Percentiles rank a stretch among this genome's conserved stretches.
Conservation (phyloP, 2,329 filamentous ascomycete genomes). For the Cryphonectria radicalis region DNA sequence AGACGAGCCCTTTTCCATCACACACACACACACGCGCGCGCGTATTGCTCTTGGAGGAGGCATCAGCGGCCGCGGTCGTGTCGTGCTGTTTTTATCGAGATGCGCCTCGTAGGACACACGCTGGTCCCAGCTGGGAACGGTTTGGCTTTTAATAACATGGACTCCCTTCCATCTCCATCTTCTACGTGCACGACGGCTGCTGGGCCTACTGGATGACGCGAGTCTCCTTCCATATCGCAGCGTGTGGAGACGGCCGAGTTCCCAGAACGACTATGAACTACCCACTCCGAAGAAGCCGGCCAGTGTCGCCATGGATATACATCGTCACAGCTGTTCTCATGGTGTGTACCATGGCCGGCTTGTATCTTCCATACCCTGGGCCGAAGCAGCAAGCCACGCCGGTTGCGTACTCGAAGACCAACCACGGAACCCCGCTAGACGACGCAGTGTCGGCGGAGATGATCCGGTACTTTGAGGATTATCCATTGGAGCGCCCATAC, state of each 20-base stretch:
- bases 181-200: not conserved
- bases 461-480: slow-evolving; percentile 36
- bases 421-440: not conserved
- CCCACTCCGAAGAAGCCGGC: not conserved
- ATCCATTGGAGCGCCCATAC: slow-evolving; percentile 37
- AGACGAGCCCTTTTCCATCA: not conserved
- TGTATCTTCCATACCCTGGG: not conserved
- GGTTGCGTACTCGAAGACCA: not conserved
- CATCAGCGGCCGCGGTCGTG: not conserved
- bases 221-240: not conserved
- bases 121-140: not conserved
- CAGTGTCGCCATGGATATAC: not conserved
- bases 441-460: slow-evolving; percentile 11
- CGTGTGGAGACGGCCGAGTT: not conserved
- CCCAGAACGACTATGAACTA: not conserved
- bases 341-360: not conserved
- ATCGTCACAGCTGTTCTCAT: not conserved
- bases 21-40: not conserved
- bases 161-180: not conserved
- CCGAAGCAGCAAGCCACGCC: not conserved
- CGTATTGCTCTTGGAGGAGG: not conserved
- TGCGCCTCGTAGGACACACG: not conserved
- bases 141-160: not conserved
- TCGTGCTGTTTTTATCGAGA: not conserved
- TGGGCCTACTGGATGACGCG: not conserved